These are phyloP conservation scores for Blastobotrys indianensis DNA, from an alignment of 1,139 yeast genomes.

Conservation along the genomic window DNA sequence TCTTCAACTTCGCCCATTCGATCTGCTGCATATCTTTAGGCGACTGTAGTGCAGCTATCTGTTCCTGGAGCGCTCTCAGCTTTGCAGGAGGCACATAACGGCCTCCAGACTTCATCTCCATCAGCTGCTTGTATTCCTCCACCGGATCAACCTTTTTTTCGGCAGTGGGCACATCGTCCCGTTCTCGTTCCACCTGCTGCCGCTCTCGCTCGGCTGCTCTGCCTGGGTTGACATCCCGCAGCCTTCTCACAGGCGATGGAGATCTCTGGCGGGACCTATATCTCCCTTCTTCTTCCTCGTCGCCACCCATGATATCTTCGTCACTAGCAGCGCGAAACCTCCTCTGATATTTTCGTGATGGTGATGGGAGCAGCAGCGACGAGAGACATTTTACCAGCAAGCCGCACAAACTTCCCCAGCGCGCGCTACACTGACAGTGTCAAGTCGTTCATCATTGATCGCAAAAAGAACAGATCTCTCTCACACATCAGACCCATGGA, in stretches of 20 bases:
- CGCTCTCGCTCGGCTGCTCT: conserved; percentile 28
- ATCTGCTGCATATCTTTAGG: conserved; percentile 43
- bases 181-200: conserved; percentile 23
- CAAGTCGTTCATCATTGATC: no score
- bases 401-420: no score
- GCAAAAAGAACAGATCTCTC: no score
- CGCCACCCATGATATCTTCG: no score
- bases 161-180: conserved; percentile 1
- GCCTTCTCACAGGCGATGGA: not conserved
- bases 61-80: conserved; percentile 40
- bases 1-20: conserved; percentile 51
- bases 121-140: conserved; percentile 37
- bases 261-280: no score
- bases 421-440: no score
- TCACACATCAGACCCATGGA: not conserved
- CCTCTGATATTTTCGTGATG: no score
- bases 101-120: conserved; percentile 42
- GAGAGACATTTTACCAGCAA: no score
- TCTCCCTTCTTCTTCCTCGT: no score
- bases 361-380: no score
- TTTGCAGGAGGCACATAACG: conserved; percentile 50
- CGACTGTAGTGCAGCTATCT: conserved; percentile 27
- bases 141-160: conserved; percentile 25
- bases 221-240: conserved; percentile 25
- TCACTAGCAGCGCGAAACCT: no score